phyloP scores from a whole-genome alignment of 345 rosid genomes.

The Eucalyptus albens region DNA sequence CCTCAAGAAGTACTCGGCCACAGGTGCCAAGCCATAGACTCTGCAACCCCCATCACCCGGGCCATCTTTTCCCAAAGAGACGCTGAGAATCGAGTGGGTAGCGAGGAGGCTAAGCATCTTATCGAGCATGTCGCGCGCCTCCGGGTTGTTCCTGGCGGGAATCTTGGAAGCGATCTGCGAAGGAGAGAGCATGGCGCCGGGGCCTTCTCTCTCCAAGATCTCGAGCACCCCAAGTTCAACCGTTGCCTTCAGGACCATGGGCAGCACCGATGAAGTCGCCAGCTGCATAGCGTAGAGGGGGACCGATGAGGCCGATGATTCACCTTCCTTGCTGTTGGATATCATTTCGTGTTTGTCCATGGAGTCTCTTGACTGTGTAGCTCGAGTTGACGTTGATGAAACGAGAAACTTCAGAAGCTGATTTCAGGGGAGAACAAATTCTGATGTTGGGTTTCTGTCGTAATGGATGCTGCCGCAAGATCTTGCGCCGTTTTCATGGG shows the following conservation, averaged over 20 bases:
- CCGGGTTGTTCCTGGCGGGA: neutral
- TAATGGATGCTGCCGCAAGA: neutral
- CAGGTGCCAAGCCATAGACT: slow-evolving; percentile 19
- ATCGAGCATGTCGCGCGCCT: slow-evolving; percentile 7
- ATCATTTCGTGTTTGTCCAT: neutral
- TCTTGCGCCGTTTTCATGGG: neutral
- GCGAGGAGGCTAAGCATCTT: slow-evolving; percentile 29
- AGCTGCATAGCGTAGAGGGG: slow-evolving; percentile 20
- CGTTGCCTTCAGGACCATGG: slow-evolving; percentile 25
- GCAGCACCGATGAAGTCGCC: slow-evolving; percentile 16
- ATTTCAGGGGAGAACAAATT: neutral
- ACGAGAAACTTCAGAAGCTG: neutral
- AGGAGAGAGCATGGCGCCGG: slow-evolving; percentile 16
- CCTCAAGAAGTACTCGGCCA: slow-evolving; percentile 12
- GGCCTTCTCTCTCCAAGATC: slow-evolving; percentile 9
- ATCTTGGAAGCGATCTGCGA: slow-evolving; percentile 14
- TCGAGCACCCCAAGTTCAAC: slow-evolving; percentile 22
- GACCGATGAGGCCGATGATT: neutral
- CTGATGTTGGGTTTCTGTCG: neutral
- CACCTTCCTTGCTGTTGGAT: neutral
- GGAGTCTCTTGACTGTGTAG: neutral
- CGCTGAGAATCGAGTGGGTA: slow-evolving; percentile 13
- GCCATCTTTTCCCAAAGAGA: neutral
- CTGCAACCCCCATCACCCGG: neutral
- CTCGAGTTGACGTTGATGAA: neutral